A percentile compares a stretch with the other conserved stretches of the same genome.
phyloP scores from a whole-genome alignment of 2,329 filamentous ascomycete species.

The Fusarium sp. region DNA sequence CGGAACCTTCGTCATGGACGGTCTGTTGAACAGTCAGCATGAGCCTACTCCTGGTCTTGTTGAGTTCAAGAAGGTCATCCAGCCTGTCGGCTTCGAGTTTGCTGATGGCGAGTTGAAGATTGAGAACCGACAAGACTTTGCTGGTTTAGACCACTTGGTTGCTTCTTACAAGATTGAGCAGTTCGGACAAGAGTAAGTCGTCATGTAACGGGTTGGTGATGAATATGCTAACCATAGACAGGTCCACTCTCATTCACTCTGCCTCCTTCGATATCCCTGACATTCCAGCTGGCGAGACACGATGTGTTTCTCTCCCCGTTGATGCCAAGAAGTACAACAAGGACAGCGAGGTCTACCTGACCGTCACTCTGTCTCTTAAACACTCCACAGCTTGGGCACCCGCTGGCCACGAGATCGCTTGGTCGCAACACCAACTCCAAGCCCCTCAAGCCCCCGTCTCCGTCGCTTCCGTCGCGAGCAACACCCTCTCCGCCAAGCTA shows the following conservation, averaged over 20 bases:
- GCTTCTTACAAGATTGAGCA: slow-evolving; percentile 59
- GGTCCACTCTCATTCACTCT: slow-evolving; percentile 45
- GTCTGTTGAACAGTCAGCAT: slow-evolving; percentile 65
- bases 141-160: slow-evolving; percentile 56
- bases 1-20: slow-evolving; percentile 72
- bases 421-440: slow-evolving; percentile 61
- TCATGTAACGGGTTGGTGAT: rapidly evolving
- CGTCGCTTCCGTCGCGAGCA: neutral
- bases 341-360: slow-evolving; percentile 58
- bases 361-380: slow-evolving; percentile 58
- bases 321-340: slow-evolving; percentile 46
- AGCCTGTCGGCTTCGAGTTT: slow-evolving; percentile 62
- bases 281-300: slow-evolving; percentile 54
- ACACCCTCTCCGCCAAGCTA: slow-evolving; percentile 40
- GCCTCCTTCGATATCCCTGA: slow-evolving; percentile 57
- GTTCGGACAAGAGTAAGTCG: slow-evolving; percentile 55
- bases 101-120: slow-evolving; percentile 54
- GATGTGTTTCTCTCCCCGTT: slow-evolving; percentile 50
- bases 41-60: slow-evolving; percentile 66
- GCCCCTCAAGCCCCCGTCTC: neutral
- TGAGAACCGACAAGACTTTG: slow-evolving; percentile 64
- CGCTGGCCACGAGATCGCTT: slow-evolving; percentile 66
- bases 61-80: slow-evolving; percentile 69
- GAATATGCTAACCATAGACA: slow-evolving; percentile 9
- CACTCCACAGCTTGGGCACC: slow-evolving; percentile 63